A percentile compares a stretch with the other conserved stretches of the same genome.
Conservation (phyloP, 2,329 filamentous ascomycete species). For the Penicillium paneum region DNA sequence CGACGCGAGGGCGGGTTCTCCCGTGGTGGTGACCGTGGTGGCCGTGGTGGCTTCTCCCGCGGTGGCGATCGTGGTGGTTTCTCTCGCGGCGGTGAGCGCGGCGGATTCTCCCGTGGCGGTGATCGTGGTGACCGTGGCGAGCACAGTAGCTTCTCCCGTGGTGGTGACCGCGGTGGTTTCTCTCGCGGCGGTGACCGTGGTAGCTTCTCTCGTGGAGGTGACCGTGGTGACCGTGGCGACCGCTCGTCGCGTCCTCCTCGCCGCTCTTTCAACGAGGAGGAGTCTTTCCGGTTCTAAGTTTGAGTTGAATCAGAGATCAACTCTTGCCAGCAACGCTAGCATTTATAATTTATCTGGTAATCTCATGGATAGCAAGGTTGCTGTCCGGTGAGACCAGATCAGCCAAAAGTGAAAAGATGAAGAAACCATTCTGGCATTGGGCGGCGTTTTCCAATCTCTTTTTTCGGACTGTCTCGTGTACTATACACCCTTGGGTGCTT, state of each 20-base stretch:
- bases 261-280: not conserved
- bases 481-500: slow-evolving; percentile 13
- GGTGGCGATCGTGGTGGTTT: not conserved
- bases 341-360: not conserved
- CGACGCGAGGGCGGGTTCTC: slow-evolving; percentile 3
- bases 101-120: slow-evolving; percentile 4
- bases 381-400: not conserved
- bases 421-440: slow-evolving; percentile 26
- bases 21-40: not conserved
- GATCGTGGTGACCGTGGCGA: not conserved
- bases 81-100: slow-evolving; percentile 3
- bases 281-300: slow-evolving; percentile 11
- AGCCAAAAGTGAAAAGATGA: slow-evolving; percentile 13
- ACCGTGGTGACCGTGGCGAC: slow-evolving; percentile 3
- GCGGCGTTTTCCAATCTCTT: slow-evolving; percentile 24
- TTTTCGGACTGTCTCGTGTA: slow-evolving; percentile 16
- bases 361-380: not conserved
- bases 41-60: not conserved
- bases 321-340: not conserved
- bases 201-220: slow-evolving; percentile 7
- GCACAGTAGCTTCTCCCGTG: not conserved
- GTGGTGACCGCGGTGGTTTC: not conserved
- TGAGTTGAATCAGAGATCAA: not conserved
- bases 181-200: slow-evolving; percentile 1
- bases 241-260: slow-evolving; percentile 7